Conservation (phyloP, 2,329 filamentous ascomycete genomes). For the Pestalotiopsis sp. region DNA sequence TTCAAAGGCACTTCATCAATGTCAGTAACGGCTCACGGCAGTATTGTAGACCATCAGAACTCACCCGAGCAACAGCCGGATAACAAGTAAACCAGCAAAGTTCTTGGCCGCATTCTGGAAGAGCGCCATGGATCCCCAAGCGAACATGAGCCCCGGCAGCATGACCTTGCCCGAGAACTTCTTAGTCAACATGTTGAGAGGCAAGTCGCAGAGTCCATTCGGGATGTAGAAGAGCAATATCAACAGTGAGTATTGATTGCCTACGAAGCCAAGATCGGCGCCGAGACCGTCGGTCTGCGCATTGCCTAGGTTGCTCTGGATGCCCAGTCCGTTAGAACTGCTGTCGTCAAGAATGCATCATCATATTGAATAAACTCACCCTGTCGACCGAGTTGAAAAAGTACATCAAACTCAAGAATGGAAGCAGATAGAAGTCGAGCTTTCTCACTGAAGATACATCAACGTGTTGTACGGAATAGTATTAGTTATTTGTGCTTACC, state of each 20-base stretch:
- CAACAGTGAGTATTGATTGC: conserved; percentile 42
- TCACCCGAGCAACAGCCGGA: conserved; percentile 48
- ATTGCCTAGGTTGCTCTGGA: conserved; percentile 42
- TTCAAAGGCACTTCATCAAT: conserved; percentile 34
- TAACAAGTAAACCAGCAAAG: conserved; percentile 48
- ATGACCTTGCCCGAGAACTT: conserved; percentile 33
- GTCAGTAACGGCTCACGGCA: not conserved
- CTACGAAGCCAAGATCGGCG: conserved; percentile 40
- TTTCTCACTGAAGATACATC: conserved; percentile 4
- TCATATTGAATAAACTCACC: not conserved
- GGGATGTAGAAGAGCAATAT: conserved; percentile 52
- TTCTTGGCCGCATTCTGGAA: conserved; percentile 47
- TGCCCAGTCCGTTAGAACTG: not conserved
- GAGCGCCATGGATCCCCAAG: conserved; percentile 48
- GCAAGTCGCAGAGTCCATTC: conserved; percentile 48
- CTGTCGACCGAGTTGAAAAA: conserved; percentile 10
- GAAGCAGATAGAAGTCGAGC: conserved; percentile 8
- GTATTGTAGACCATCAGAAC: not conserved
- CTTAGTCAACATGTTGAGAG: conserved; percentile 48
- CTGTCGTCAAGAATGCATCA: not conserved
- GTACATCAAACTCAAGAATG: conserved; percentile 11
- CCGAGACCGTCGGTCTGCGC: conserved; percentile 47
- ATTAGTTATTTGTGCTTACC: not conserved
- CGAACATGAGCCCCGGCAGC: conserved; percentile 42
- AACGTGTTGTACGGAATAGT: not conserved